phyloP scores from a whole-genome alignment of 2,329 filamentous ascomycete genomes.

The Calonectria leucothoes region DNA sequence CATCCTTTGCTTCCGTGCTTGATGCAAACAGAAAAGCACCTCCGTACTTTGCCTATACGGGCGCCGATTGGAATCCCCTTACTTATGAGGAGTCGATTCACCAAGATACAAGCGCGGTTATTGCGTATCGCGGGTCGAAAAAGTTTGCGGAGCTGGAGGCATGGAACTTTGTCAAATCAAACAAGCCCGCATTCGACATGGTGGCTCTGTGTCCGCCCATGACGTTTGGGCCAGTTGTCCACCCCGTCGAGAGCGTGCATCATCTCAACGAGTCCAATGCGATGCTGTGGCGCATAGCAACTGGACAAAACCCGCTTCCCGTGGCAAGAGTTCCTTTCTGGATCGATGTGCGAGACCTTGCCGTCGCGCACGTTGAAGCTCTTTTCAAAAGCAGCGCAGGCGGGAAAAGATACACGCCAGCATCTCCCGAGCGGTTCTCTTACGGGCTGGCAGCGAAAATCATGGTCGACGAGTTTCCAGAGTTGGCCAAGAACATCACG shows the following conservation, averaged over 20 bases:
- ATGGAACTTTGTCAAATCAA: slow-evolving; percentile 48
- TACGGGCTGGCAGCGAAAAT: slow-evolving; percentile 58
- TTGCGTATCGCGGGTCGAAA: slow-evolving; percentile 49
- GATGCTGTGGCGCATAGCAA: slow-evolving; percentile 54
- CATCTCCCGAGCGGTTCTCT: slow-evolving; percentile 57
- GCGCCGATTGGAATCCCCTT: slow-evolving; percentile 68
- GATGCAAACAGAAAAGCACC: slow-evolving; percentile 59
- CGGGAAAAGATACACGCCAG: slow-evolving; percentile 54
- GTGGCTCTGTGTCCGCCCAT: slow-evolving; percentile 58
- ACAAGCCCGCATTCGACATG: slow-evolving; percentile 54
- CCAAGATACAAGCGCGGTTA: slow-evolving; percentile 52
- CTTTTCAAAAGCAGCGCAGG: slow-evolving; percentile 49
- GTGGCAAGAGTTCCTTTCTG: slow-evolving; percentile 54
- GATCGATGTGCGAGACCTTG: slow-evolving; percentile 61
- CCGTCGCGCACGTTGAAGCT: slow-evolving; percentile 56
- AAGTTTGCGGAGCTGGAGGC: slow-evolving; percentile 49
- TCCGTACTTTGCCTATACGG: slow-evolving; percentile 64
- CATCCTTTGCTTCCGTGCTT: slow-evolving; percentile 75
- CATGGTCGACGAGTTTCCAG: slow-evolving; percentile 53
- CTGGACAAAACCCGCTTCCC: slow-evolving; percentile 49
- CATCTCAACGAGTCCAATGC: slow-evolving; percentile 57
- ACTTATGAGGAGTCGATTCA: slow-evolving; percentile 61
- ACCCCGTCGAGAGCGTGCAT: slow-evolving; percentile 49
- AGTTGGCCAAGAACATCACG: slow-evolving; percentile 46
- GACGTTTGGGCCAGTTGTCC: slow-evolving; percentile 57